Evolutionary conservation across 192 early-diverging fungal genomes (phyloP).

Genomic region (Dissophora globulifera): DNA sequence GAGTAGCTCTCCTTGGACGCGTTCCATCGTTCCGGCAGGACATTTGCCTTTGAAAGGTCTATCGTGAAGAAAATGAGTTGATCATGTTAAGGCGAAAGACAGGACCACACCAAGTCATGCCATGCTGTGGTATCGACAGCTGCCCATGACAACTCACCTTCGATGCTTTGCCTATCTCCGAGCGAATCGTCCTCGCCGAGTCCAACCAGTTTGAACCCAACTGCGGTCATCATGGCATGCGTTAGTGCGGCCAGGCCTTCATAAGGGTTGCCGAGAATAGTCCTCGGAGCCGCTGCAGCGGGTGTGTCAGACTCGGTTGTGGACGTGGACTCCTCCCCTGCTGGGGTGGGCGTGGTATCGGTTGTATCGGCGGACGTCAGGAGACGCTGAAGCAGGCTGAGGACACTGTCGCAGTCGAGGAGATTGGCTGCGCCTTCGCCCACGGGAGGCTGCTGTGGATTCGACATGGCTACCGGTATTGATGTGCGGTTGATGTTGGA

Average conservation of each 20-base stretch:
- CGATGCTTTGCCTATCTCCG: conserved; percentile 13
- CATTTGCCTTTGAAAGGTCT: conserved; percentile 35
- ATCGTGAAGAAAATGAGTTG: no score
- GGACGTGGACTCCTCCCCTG: background rate
- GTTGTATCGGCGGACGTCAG: conserved; percentile 1
- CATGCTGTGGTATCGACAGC: no score
- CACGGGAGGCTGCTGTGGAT: conserved; percentile 16
- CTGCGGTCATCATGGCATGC: conserved; percentile 69
- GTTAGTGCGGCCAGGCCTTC: conserved; percentile 62
- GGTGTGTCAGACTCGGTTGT: background rate
- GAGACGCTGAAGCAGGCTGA: conserved; percentile 13
- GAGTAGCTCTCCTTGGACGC: conserved; percentile 64
- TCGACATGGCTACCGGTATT: conserved; percentile 16
- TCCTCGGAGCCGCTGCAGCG: background rate
- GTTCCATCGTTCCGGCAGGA: conserved; percentile 70
- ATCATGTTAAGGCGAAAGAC: background rate
- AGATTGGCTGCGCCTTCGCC: conserved; percentile 1
- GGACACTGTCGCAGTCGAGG: conserved; percentile 38
- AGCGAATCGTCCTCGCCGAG: conserved; percentile 66
- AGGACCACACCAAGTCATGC: background rate
- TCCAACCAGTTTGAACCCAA: conserved; percentile 72
- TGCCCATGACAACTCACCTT: conserved; percentile 15
- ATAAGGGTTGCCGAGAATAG: conserved; percentile 45
- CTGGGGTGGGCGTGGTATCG: background rate
- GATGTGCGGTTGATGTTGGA: no score